These are phyloP conservation scores for Thielaviopsis musarum DNA, from an alignment of 2,329 filamentous ascomycete species.

Conservation along the genomic window DNA sequence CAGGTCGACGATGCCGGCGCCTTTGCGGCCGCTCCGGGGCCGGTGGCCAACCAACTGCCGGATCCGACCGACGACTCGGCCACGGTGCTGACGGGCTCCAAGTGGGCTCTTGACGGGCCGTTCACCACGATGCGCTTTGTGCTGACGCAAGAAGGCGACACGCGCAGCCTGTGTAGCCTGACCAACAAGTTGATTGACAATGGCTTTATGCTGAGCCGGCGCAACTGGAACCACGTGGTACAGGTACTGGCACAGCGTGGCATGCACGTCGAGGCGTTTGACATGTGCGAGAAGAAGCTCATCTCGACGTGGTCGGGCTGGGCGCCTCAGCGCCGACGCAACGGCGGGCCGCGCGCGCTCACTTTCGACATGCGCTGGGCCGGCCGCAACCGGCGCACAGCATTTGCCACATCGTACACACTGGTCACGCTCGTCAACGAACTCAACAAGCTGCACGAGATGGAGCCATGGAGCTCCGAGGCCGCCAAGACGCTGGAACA, in stretches of 20 bases:
- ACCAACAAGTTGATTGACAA: constrained; percentile 38
- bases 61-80: not conserved
- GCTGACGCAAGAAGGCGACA: constrained; percentile 24
- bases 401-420: constrained; percentile 27
- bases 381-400: constrained; percentile 19
- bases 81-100: constrained; percentile 22
- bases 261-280: constrained; percentile 50
- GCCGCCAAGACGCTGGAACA: constrained; percentile 20
- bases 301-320: constrained; percentile 71
- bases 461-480: constrained; percentile 31
- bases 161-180: constrained; percentile 29
- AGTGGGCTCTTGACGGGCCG: constrained; percentile 33
- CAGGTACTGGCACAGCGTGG: constrained; percentile 45
- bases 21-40: constrained; percentile 14
- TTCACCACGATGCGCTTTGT: constrained; percentile 33
- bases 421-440: constrained; percentile 31
- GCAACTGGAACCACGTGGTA: constrained; percentile 69
- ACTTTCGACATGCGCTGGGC: constrained; percentile 15
- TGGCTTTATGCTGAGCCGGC: constrained; percentile 59
- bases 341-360: constrained; percentile 13
- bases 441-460: constrained; percentile 31
- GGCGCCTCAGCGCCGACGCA: constrained; percentile 24
- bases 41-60: constrained; percentile 4
- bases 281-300: constrained; percentile 56
- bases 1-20: constrained; percentile 24